A percentile compares a stretch with the other conserved stretches of the same genome.
Conservation (phyloP, 192 early-diverging fungal genomes). For the Lunasporangiospora selenospora region DNA sequence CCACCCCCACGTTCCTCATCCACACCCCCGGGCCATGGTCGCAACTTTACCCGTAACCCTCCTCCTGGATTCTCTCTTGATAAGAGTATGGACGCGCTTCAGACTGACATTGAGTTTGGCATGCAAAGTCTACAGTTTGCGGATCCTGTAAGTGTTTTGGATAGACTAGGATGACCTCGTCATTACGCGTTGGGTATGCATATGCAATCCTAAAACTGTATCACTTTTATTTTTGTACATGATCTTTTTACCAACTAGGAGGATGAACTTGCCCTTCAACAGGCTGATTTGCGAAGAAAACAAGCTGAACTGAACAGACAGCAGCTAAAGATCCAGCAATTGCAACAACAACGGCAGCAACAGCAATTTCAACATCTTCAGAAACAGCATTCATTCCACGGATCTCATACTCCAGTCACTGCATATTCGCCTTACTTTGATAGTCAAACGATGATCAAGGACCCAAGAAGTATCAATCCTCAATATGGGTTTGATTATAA, state of each 20-base stretch:
- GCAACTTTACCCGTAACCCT: conserved; percentile 53
- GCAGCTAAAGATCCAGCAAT: conserved; percentile 49
- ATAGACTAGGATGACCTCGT: not conserved
- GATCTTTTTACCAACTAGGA: conserved; percentile 26
- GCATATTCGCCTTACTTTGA: conserved; percentile 43
- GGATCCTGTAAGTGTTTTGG: conserved; percentile 32
- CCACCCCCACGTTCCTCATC: conserved; percentile 71
- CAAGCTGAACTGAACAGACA: conserved; percentile 54
- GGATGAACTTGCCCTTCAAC: conserved; percentile 49
- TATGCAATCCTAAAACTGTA: not conserved
- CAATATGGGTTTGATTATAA: conserved; percentile 45
- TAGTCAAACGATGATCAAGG: conserved; percentile 40
- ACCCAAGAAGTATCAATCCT: conserved; percentile 33
- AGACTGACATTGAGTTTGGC: conserved; percentile 56
- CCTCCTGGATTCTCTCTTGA: conserved; percentile 48
- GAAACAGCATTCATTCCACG: conserved; percentile 21
- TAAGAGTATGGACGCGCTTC: conserved; percentile 40
- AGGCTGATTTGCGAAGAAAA: conserved; percentile 48
- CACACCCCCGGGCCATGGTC: conserved; percentile 66
- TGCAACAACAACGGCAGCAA: conserved; percentile 15
- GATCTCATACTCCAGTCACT: conserved; percentile 46
- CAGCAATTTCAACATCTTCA: conserved; percentile 28
- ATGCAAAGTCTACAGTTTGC: conserved; percentile 59
- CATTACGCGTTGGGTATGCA: not conserved
- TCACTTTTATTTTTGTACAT: not conserved